Evolutionary conservation across 1,284 basidiomycete genomes (phyloP), one percentile per base, ranked within the genome.

Genomic region (Termitomyces sp.): DNA sequence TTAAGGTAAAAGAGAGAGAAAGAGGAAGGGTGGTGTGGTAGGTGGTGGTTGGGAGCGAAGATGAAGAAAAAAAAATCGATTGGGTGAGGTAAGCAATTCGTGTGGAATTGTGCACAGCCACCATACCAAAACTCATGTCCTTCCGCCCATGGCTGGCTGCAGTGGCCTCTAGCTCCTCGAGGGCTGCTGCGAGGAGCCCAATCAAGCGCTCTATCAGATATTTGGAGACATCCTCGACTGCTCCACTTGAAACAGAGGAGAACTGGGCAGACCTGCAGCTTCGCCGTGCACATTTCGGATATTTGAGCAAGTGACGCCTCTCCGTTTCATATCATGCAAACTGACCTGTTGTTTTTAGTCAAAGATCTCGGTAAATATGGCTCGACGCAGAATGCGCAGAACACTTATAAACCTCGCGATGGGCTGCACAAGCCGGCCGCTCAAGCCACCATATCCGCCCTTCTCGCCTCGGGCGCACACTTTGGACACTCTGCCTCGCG

Each of bases 391-490:
- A 88, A 77, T 33, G 76, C 84, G 17, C 74, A 84, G 21, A 89
- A 81, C 58, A 77, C 84, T 30, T 94, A 81, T 71, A 86, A 83
- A 67, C 85, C 92, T 1, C 82, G 88, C 61, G 85, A 94, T 62
- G 68, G 78, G 34, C 78, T 93, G 26, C 83, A 85, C 63, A 80
- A 81, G 60, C 88, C 92, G 13, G 68, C 79, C 6, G 73, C 81
- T 46, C 75, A 90, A 58, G 77, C 88, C 56, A 93, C 94, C 1
- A 77, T 96, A 44, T 95, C 94, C 8, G 89, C 95, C 44, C 85
- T 99, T 55, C 76, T 98, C 41, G 94, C 97, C 0, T 80, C 94
- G 6, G 94, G 94, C 31, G 94, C 97, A 10, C 96, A 98, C 67
- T 84, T 99, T 43, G 97, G 97, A 3, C 96, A 99, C 69, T 80